Conservation (phyloP, 2,329 filamentous ascomycete species). For the Colletotrichum simmondsii region DNA sequence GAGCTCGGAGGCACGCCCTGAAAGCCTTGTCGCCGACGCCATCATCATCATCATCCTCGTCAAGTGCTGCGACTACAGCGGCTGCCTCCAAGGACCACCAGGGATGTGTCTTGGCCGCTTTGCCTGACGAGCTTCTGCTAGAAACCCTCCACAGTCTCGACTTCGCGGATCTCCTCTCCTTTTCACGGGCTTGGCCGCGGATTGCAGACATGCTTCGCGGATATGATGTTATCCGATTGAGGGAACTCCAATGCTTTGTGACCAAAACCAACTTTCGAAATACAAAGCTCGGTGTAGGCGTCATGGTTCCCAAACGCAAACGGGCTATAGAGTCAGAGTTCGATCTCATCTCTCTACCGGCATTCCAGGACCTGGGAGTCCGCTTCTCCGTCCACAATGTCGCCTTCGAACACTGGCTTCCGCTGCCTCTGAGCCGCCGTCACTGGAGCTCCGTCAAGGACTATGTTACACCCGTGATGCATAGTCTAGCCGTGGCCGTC, state of each 20-base stretch:
- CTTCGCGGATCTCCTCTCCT: constrained; percentile 47
- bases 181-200: constrained; percentile 49
- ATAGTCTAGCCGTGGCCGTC: constrained; percentile 39
- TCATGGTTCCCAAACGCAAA: constrained; percentile 41
- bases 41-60: background rate
- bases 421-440: constrained; percentile 55
- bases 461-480: constrained; percentile 35
- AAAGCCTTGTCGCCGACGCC: background rate
- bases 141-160: constrained; percentile 45
- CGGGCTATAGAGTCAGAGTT: constrained; percentile 57
- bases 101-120: background rate
- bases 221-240: constrained; percentile 50
- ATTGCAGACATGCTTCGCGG: constrained; percentile 46
- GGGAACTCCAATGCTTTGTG: constrained; percentile 59
- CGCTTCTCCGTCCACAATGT: constrained; percentile 54
- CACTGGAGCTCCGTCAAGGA: constrained; percentile 54
- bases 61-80: constrained; percentile 38
- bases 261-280: constrained; percentile 53
- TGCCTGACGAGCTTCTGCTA: constrained; percentile 56
- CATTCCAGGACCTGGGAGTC: constrained; percentile 47
- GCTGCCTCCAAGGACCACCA: constrained; percentile 18
- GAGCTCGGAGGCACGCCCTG: constrained; percentile 1
- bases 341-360: constrained; percentile 56
- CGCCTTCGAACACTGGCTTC: constrained; percentile 55
- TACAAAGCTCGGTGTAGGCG: constrained; percentile 55